Conservation (phyloP, 495 filamentous ascomycete species). For the Tirmania nivea region DNA sequence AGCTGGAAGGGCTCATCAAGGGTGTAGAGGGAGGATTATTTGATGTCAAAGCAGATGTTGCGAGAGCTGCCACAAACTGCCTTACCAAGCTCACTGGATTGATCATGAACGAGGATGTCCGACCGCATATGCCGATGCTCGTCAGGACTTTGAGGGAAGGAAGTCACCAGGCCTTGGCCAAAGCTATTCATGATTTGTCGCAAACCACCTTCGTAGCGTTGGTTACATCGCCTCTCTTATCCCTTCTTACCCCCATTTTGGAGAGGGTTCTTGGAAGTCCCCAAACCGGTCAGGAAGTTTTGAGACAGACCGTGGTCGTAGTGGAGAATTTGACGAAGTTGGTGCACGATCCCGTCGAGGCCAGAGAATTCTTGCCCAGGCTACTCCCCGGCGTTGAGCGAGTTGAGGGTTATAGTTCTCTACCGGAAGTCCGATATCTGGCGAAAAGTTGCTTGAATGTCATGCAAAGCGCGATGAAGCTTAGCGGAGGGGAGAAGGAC, state of each 20-base stretch:
- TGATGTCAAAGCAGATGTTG: slow-evolving; percentile 57
- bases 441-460: slow-evolving; percentile 61
- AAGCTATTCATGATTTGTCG: slow-evolving; percentile 89
- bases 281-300: slow-evolving; percentile 74
- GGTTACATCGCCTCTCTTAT: slow-evolving; percentile 92
- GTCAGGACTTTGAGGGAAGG: slow-evolving; percentile 92
- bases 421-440: slow-evolving; percentile 85
- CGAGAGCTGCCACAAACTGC: slow-evolving; percentile 69
- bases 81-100: slow-evolving; percentile 81
- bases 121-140: slow-evolving; percentile 74
- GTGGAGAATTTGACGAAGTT: slow-evolving; percentile 97
- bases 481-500: slow-evolving; percentile 32
- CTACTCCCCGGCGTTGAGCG: slow-evolving; percentile 81
- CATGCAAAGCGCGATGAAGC: slow-evolving; percentile 84
- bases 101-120: slow-evolving; percentile 91
- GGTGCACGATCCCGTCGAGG: slow-evolving; percentile 92
- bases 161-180: slow-evolving; percentile 65
- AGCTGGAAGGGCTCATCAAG: slow-evolving; percentile 74
- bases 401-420: slow-evolving; percentile 67
- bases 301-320: slow-evolving; percentile 91
- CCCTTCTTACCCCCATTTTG: slow-evolving; percentile 86
- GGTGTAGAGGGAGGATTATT: slow-evolving; percentile 87
- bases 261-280: slow-evolving; percentile 84
- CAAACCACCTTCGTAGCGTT: slow-evolving; percentile 97
- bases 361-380: slow-evolving; percentile 86